Conservation (phyloP, 306 rosid genomes). For the Citrullus amarus region DNA sequence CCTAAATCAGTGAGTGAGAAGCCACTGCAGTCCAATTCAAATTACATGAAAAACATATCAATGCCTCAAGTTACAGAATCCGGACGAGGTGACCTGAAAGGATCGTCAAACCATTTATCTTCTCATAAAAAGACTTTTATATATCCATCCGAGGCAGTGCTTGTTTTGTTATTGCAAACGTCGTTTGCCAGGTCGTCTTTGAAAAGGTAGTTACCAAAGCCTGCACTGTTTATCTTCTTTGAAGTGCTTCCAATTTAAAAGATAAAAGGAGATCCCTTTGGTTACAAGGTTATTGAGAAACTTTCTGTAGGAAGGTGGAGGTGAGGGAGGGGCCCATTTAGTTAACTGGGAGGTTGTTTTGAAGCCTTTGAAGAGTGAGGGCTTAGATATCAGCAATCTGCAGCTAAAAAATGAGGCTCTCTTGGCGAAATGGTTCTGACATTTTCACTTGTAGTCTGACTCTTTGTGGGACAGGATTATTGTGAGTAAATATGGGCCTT, state of each 20-base stretch:
- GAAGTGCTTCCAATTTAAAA: background rate
- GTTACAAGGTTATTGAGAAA: background rate
- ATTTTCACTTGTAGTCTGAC: background rate
- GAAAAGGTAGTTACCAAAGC: slow-evolving; percentile 42
- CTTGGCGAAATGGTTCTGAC: too few species aligned
- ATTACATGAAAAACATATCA: slow-evolving; percentile 28
- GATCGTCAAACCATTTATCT: slow-evolving; percentile 36
- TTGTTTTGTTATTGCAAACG: slow-evolving; percentile 70
- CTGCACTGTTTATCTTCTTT: background rate
- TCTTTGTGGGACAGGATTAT: background rate
- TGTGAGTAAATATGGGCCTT: too few species aligned
- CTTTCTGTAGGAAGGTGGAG: too few species aligned
- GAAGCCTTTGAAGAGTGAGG: too few species aligned
- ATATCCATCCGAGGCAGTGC: slow-evolving; percentile 86
- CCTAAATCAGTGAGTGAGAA: slow-evolving; percentile 46
- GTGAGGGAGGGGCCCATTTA: too few species aligned
- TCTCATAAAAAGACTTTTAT: slow-evolving; percentile 61
- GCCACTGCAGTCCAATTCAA: slow-evolving; percentile 32
- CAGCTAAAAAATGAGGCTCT: too few species aligned
- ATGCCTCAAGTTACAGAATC: slow-evolving; percentile 46
- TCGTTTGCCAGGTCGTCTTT: slow-evolving; percentile 73
- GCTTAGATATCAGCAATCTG: too few species aligned
- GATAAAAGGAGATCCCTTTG: background rate
- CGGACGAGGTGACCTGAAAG: slow-evolving; percentile 64
- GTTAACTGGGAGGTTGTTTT: too few species aligned